These are phyloP conservation scores for Paraphoma chrysanthemicola DNA, from an alignment of 2,329 filamentous ascomycete genomes.

Conservation along the genomic window DNA sequence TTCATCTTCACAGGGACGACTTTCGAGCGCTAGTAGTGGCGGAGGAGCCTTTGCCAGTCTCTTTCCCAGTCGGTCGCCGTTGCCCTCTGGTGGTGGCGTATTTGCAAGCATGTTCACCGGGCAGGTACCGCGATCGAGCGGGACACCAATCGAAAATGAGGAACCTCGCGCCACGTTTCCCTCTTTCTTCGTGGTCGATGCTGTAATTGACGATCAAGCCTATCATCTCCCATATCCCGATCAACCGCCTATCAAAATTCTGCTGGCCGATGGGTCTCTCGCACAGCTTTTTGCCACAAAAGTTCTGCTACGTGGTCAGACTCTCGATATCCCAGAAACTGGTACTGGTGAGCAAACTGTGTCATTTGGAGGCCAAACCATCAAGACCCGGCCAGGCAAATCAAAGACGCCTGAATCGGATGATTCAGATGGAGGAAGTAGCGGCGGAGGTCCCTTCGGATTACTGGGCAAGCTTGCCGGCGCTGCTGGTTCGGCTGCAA, in stretches of 20 bases:
- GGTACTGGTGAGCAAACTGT: slow-evolving; percentile 2
- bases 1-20: not conserved
- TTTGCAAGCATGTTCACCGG: not conserved
- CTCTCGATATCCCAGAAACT: slow-evolving; percentile 2
- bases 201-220: slow-evolving; percentile 10
- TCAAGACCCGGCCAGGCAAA: slow-evolving; percentile 12
- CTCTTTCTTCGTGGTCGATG: slow-evolving; percentile 8
- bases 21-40: not conserved
- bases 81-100: not conserved
- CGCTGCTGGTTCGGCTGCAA: slow-evolving; percentile 5
- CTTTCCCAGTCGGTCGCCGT: not conserved
- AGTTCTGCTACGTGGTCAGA: slow-evolving; percentile 13
- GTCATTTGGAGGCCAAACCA: slow-evolving; percentile 7
- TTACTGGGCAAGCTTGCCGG: slow-evolving; percentile 5
- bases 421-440: not conserved
- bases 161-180: slow-evolving; percentile 1
- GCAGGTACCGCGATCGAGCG: not conserved
- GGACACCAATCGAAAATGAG: not conserved
- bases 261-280: slow-evolving; percentile 12
- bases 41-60: not conserved
- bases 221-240: slow-evolving; percentile 18
- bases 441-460: slow-evolving; percentile 7
- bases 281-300: slow-evolving; percentile 11
- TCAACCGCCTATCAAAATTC: slow-evolving; percentile 13
- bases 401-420: slow-evolving; percentile 6